Evolutionary conservation across 257 asterid genomes (phyloP), one percentile per base, ranked within the genome.

Genomic region (Lavandula angustifolia): DNA sequence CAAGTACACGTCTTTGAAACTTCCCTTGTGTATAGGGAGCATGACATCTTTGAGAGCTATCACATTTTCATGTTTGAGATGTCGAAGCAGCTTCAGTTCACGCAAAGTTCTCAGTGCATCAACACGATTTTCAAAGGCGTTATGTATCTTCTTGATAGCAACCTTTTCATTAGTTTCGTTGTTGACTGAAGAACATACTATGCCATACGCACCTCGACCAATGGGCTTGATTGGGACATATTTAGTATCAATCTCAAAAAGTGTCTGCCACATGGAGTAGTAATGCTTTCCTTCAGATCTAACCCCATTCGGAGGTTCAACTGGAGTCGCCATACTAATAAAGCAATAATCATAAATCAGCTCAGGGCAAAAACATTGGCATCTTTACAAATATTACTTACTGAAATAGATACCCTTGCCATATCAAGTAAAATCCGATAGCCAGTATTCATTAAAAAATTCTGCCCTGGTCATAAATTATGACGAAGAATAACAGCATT

Each of bases 191-290:
- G 91, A 84, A 60, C 91, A 84, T 22, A 84, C 91, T 58, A 84
- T 82, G 9, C 91, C 91, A 60, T 82, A 82, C 58, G 91, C 91
- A 38, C 91, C 91, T 62, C 91, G 80, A 37, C 88, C 88, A 64
- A 84, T 84, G 7, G 91, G 88, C 78, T 84, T 82, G 72, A 84
- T 84, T 8, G 91, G 91, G 43, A 82, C 84, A 57, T 84, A 84
- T 60, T 84, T 84, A 13, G 78, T 82, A 61, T 84, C 91, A 16
- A 84, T 82, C 72, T 84, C 88, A 47, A 84, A 84, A 35, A 84
- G 73, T 2, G 86, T 69, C 62, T 84, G 88, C 91, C 91, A 84
- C 88, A 82, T 80, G 35, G 87, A 75, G 71, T 54, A 84, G 76
- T 84, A 77, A 66, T 84, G 91, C 67, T 84, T 84, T 44, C 91